A percentile compares a stretch with the other conserved stretches of the same genome.
Conservation (phyloP, 306 rosid species). For the Rosa multiflora region DNA sequence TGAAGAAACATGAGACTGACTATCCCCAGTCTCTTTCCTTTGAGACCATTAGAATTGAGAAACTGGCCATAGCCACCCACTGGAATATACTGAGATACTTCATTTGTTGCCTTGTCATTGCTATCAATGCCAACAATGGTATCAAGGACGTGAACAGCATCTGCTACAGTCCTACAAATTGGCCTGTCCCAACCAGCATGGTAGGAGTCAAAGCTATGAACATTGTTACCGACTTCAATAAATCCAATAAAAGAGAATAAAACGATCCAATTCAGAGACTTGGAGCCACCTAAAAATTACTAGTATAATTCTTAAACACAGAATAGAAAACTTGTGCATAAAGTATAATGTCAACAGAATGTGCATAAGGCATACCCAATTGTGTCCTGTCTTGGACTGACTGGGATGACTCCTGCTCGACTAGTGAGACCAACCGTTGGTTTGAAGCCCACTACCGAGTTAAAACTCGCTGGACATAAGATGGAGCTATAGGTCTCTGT, state of each 20-base stretch:
- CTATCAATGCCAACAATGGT: constrained; percentile 50
- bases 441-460: constrained; percentile 59
- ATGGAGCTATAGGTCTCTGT: constrained; percentile 61
- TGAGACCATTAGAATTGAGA: constrained; percentile 45
- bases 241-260: background rate
- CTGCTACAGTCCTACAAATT: constrained; percentile 53
- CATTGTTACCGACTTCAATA: background rate
- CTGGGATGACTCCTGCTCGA: constrained; percentile 64
- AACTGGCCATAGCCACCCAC: constrained; percentile 55
- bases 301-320: background rate
- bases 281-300: background rate
- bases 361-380: constrained; percentile 41
- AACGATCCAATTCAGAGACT: background rate
- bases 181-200: constrained; percentile 39
- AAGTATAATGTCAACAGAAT: background rate
- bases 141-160: constrained; percentile 51
- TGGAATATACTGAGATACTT: constrained; percentile 51
- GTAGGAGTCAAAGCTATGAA: background rate
- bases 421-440: constrained; percentile 78
- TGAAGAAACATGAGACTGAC: constrained; percentile 24
- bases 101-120: constrained; percentile 39
- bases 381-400: constrained; percentile 56
- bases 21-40: constrained; percentile 65
- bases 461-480: constrained; percentile 42
- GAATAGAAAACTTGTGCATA: background rate